Evolutionary conservation across 208 protist genomes (phyloP), one percentile per base, ranked within the genome.

Genomic region (Crithidia mellificae): DNA sequence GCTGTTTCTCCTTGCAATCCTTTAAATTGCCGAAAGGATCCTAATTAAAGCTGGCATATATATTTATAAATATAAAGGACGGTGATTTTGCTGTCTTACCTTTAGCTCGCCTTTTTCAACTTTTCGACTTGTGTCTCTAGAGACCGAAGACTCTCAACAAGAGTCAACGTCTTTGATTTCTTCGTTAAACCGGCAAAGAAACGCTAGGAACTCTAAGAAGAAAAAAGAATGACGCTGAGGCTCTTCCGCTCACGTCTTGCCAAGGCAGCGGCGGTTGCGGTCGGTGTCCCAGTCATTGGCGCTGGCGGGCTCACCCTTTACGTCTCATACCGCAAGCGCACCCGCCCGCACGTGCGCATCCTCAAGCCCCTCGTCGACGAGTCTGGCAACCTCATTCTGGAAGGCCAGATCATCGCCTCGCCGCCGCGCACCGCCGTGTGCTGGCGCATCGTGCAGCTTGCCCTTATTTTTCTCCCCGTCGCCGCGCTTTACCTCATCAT

Each of bases 401-500:
- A 92, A 38, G 83, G 81, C 4, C 75, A 77, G 24, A 46, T 79
- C 8, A 67, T 96, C 8, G 3, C 46, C 25, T 65, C 70, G 14
- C 88, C 91, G 24, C 72, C 70, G 29, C 41, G 20, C 5, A 53
- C 67, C 1, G 47, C 78, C 17, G 73, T 94, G 34, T 74, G 78
- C 24, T 58, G 77, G 41, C 91, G 91, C 12, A 30, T 84, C 27
- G 39, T 92, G 20, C 47, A 92, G 32, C 70, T 96, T 17, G 74
- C 81, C 22, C 20, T 76, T 38, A 83, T 96, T 41, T 96, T 96
- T 62, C 74, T 82, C 30, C 91, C 91, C 4, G 39, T 96, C 39
- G 68, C 80, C 20, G 46, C 89, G 20, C 79, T 94, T 6, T 96
- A 94, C 64, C 44, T 88, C 0, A 63, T 96, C 66, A 90, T 93